Conservation (phyloP, 345 rosid genomes). For the Balakata baccata region DNA sequence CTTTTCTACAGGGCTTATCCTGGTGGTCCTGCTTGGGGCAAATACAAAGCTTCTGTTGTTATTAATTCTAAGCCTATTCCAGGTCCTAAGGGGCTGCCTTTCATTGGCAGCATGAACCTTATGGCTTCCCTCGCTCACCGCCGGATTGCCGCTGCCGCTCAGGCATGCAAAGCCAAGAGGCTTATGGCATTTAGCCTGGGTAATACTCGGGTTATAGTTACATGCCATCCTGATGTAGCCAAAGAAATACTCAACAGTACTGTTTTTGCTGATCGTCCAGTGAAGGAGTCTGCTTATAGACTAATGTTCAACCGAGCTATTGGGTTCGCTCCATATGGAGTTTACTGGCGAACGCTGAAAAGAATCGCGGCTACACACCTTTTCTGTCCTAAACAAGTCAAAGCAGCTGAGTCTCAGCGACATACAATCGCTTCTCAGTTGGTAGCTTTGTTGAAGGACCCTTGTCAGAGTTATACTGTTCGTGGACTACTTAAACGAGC, state of each 20-base stretch:
- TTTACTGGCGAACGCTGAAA: slow-evolving; percentile 70
- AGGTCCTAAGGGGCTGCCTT: slow-evolving; percentile 68
- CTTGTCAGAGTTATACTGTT: slow-evolving; percentile 31
- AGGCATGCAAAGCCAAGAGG: slow-evolving; percentile 39
- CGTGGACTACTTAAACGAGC: slow-evolving; percentile 59
- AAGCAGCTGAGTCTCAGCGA: slow-evolving; percentile 43
- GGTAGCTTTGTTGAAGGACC: slow-evolving; percentile 29
- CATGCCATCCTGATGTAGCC: slow-evolving; percentile 64
- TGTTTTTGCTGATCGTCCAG: slow-evolving; percentile 70
- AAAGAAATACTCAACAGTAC: slow-evolving; percentile 61
- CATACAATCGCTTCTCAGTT: slow-evolving; percentile 46
- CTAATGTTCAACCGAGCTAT: slow-evolving; percentile 75
- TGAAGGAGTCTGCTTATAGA: slow-evolving; percentile 66
- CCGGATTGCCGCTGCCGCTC: slow-evolving; percentile 43
- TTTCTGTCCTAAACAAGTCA: slow-evolving; percentile 59
- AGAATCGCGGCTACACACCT: slow-evolving; percentile 60
- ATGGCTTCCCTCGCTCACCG: slow-evolving; percentile 64
- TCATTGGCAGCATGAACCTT: slow-evolving; percentile 61
- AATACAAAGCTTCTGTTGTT: slow-evolving; percentile 14
- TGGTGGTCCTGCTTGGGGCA: slow-evolving; percentile 79
- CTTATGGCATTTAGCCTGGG: slow-evolving; percentile 79
- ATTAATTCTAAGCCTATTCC: slow-evolving; percentile 42
- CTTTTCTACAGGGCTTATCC: slow-evolving; percentile 54
- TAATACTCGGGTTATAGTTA: slow-evolving; percentile 58
- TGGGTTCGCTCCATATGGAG: slow-evolving; percentile 74